These are phyloP conservation scores for Diaporthe sp. DNA, from an alignment of 2,329 filamentous ascomycete genomes.

Conservation along the genomic window DNA sequence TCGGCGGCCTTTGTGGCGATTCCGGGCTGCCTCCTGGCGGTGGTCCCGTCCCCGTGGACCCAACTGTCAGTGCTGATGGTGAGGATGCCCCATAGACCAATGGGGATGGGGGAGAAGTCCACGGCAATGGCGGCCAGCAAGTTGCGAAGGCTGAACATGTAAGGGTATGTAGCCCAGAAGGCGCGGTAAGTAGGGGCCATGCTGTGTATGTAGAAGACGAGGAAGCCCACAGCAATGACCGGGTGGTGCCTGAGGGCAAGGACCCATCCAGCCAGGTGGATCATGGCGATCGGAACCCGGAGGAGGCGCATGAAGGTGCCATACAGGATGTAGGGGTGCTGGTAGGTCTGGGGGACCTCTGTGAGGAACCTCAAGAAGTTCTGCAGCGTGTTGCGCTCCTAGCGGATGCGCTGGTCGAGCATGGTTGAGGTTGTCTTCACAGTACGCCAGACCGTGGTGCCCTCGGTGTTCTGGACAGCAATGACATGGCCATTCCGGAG, in stretches of 20 bases:
- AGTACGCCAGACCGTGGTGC: constrained; percentile 17
- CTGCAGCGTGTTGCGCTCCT: constrained; percentile 28
- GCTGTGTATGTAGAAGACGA: background rate
- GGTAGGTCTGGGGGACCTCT: constrained; percentile 16
- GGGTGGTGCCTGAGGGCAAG: constrained; percentile 5
- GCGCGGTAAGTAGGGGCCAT: background rate
- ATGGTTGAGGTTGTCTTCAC: constrained; percentile 17
- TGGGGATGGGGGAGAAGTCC: constrained; percentile 4
- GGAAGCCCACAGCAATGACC: background rate
- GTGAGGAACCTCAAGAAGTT: constrained; percentile 5
- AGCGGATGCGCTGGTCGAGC: constrained; percentile 25
- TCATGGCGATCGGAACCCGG: background rate
- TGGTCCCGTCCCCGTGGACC: constrained; percentile 18
- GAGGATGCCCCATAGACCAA: constrained; percentile 22
- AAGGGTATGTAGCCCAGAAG: constrained; percentile 18
- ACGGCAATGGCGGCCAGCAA: constrained; percentile 10
- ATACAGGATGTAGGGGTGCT: constrained; percentile 17
- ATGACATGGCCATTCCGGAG: background rate
- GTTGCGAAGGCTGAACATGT: constrained; percentile 20
- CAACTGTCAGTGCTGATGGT: constrained; percentile 18
- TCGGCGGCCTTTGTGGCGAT: background rate
- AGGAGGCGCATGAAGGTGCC: background rate
- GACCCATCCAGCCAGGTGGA: constrained; percentile 11
- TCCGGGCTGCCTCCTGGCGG: constrained; percentile 2
- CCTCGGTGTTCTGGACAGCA: background rate